Evolutionary conservation across 345 rosid species (phyloP).

Genomic region (Cardamine resedifolia): DNA sequence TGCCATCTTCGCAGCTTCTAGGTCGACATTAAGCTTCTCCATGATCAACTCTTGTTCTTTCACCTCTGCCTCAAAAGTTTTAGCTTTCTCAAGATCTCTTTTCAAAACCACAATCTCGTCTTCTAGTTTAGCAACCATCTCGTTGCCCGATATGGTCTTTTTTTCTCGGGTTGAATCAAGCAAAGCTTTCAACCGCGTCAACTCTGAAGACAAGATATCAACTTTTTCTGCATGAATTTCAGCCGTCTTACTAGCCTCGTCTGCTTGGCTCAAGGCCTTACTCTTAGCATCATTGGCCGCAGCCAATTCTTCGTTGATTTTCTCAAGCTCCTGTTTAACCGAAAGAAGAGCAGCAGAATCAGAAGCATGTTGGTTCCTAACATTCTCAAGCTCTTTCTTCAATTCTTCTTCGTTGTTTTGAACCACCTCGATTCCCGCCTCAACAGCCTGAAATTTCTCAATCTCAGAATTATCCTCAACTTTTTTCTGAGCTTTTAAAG

Average conservation of each 20-base stretch:
- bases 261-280: constrained; percentile 87
- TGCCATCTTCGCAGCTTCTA: constrained; percentile 86
- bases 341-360: constrained; percentile 79
- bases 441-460: constrained; percentile 88
- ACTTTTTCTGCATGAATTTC: constrained; percentile 77
- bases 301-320: constrained; percentile 63
- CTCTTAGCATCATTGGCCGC: constrained; percentile 75
- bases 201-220: constrained; percentile 76
- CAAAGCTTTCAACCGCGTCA: constrained; percentile 59
- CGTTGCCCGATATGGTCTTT: constrained; percentile 49
- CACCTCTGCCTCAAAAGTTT: constrained; percentile 52
- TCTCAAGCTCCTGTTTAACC: constrained; percentile 71
- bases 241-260: constrained; percentile 87
- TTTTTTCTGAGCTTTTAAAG: constrained; percentile 83
- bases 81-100: constrained; percentile 60
- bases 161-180: constrained; percentile 72
- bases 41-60: constrained; percentile 56
- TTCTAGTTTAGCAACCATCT: constrained; percentile 50
- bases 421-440: constrained; percentile 84
- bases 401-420: constrained; percentile 82
- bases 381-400: constrained; percentile 70
- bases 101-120: constrained; percentile 60
- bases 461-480: constrained; percentile 82
- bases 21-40: constrained; percentile 74
- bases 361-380: constrained; percentile 77